Evolutionary conservation across 2,329 filamentous ascomycete species (phyloP), one percentile per base, ranked within the genome.

Genomic region (Paraphoma sp.): DNA sequence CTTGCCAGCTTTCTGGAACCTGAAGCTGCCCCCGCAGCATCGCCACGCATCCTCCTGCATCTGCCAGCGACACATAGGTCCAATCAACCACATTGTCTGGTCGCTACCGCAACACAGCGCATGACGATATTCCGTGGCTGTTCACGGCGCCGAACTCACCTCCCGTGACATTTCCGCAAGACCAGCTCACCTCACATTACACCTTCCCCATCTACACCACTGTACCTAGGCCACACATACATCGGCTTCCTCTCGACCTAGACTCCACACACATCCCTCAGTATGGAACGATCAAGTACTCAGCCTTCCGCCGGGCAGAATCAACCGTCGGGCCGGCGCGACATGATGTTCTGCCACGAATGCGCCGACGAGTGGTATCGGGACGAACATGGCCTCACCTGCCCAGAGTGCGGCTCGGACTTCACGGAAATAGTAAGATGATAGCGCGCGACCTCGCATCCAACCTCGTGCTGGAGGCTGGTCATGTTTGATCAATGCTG

Each of bases 291-390:
- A 54, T 54, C 70, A 31, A 58, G 53, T 16, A 51, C 18, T 40
- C 59, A 63, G 49, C 45, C 63, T 50, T 59, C 67, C 48, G 53
- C 61, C 48, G 49, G 53, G 46, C 63, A 64, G 48, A 48, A 53
- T 42, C 62, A 60, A 48, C 59, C 56, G 48, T 56, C 71, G n/a
- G 68, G 57, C 40, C 69, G 67, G 51, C 72, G 74, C 60, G 91
- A 96, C 72, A 86, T 94, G 62, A 89, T 97, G 52, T 96, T 85
- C 76, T 99, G 95, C 77, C 92, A 98, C 77, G 80, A 84, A 57
- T 98, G 95, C 79, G 76, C 84, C 50, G 80, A 90, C 61, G 89
- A 97, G 75, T 98, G 93, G 92, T 91, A 89, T 70, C 82, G 86
- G 57, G 86, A 91, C 57, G 84, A 90, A 61, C 82, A 84, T 63